Conservation (phyloP, 2,329 filamentous ascomycete genomes). For the Triangularia verruculosa region DNA sequence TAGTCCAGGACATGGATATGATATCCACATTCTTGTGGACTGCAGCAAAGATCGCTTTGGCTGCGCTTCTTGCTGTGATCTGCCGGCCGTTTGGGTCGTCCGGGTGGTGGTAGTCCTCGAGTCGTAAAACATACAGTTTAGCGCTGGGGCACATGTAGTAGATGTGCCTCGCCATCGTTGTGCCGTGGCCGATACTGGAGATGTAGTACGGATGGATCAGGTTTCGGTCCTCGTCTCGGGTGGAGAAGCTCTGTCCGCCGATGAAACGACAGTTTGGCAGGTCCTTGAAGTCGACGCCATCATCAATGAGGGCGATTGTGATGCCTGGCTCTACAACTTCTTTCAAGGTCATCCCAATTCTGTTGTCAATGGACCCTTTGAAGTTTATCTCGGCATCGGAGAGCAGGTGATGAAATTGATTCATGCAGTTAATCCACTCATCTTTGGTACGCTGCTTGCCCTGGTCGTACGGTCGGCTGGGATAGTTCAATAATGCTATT, state of each 20-base stretch:
- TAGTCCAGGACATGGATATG: slow-evolving; percentile 40
- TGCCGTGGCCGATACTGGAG: slow-evolving; percentile 31
- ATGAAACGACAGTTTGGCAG: slow-evolving; percentile 28
- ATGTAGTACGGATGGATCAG: slow-evolving; percentile 30
- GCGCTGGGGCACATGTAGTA: slow-evolving; percentile 28
- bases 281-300: slow-evolving; percentile 35
- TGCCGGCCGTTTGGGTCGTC: background rate
- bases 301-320: slow-evolving; percentile 39
- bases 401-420: slow-evolving; percentile 24
- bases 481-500: background rate
- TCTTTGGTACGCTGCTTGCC: slow-evolving; percentile 22
- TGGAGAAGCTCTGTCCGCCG: slow-evolving; percentile 31
- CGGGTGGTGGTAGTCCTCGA: slow-evolving; percentile 2
- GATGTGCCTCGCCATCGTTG: slow-evolving; percentile 32
- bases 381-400: slow-evolving; percentile 13
- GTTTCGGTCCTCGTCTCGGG: slow-evolving; percentile 19
- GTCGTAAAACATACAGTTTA: slow-evolving; percentile 21
- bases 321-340: slow-evolving; percentile 13
- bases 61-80: slow-evolving; percentile 1
- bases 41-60: slow-evolving; percentile 34
- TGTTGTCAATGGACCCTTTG: slow-evolving; percentile 2
- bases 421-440: slow-evolving; percentile 31
- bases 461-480: background rate
- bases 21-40: slow-evolving; percentile 33
- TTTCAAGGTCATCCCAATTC: slow-evolving; percentile 8